Conservation (phyloP, 345 rosid species). For the Eucalyptus cladocalyx region DNA sequence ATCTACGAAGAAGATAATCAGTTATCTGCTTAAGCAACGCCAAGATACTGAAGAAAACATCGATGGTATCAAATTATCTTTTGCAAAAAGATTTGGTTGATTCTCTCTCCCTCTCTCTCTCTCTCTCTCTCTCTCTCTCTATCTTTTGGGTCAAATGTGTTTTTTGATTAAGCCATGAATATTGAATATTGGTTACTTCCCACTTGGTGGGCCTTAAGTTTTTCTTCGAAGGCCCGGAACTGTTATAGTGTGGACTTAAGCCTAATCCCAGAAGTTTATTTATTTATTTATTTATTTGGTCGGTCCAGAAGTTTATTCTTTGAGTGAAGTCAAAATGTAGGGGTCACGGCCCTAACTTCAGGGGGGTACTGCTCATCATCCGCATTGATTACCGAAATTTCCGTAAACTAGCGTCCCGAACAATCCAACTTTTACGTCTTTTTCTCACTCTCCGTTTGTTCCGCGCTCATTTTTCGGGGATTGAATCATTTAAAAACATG, state of each 20-base stretch:
- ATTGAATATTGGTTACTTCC: background rate
- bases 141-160: background rate
- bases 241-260: background rate
- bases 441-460: background rate
- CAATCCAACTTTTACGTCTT: background rate
- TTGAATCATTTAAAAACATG: background rate
- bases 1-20: background rate
- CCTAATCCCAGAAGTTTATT: background rate
- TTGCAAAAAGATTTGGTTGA: background rate
- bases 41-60: background rate
- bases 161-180: background rate
- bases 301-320: background rate
- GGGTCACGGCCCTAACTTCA: background rate
- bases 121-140: too few species aligned
- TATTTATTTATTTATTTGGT: too few species aligned
- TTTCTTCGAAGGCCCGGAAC: background rate
- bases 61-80: background rate
- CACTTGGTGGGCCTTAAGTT: background rate
- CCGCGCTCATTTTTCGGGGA: background rate
- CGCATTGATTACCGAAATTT: background rate
- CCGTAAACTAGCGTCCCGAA: background rate
- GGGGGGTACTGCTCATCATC: background rate
- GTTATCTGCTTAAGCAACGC: background rate
- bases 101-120: background rate
- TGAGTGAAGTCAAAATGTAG: background rate